These are phyloP conservation scores for Oryza rufipogon DNA, from an alignment of 176 grass and related monocot species.

Conservation along the genomic window DNA sequence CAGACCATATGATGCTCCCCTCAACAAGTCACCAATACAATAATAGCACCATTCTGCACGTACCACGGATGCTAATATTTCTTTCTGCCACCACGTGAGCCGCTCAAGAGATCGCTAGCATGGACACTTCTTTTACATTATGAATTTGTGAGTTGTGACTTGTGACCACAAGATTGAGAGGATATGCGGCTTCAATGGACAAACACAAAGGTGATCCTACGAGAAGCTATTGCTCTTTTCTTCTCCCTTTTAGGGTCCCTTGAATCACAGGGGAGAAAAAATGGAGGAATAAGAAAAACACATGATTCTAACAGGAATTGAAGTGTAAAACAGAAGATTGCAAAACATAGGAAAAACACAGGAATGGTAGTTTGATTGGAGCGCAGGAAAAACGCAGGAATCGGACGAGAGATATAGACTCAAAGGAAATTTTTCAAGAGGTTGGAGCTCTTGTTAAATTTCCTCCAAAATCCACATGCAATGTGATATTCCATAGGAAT, in stretches of 20 bases:
- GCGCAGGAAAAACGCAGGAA: too few relatives aligned
- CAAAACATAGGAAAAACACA: too few relatives aligned
- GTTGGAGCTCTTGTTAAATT: too few relatives aligned
- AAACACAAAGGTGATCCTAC: neutral
- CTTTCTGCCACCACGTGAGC: neutral
- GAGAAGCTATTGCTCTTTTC: neutral
- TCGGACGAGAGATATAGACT: too few relatives aligned
- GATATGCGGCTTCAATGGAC: neutral
- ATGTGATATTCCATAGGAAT: too few relatives aligned
- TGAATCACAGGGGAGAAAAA: too few relatives aligned
- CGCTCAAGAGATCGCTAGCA: neutral
- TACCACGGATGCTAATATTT: neutral
- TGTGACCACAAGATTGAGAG: neutral
- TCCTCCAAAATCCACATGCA: too few relatives aligned
- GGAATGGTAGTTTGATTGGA: too few relatives aligned
- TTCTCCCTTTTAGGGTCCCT: neutral
- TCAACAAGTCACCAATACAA: neutral
- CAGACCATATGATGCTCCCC: slow-evolving; percentile 15
- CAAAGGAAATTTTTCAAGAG: too few relatives aligned
- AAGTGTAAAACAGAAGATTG: too few relatives aligned
- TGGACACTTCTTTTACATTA: neutral
- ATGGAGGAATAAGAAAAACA: too few relatives aligned
- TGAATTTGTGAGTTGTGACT: neutral
- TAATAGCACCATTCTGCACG: slow-evolving; percentile 27
- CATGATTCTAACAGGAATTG: too few relatives aligned